Conservation (phyloP, 768 basidiomycete species). For the Amanita rimosa region DNA sequence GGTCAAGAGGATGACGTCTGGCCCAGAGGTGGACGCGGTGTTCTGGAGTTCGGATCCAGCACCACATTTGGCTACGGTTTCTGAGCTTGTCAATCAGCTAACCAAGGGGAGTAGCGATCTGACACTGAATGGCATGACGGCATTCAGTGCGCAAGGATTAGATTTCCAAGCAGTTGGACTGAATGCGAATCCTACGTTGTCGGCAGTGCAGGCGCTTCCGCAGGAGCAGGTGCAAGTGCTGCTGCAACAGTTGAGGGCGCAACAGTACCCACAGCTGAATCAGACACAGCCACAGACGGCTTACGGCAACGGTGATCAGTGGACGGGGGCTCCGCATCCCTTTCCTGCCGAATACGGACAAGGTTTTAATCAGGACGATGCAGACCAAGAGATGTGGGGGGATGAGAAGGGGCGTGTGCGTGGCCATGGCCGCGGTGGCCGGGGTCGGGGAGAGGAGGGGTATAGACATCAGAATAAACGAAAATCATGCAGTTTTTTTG, state of each 20-base stretch:
- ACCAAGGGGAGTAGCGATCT: slow-evolving; percentile 30
- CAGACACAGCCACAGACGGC: slow-evolving; percentile 30
- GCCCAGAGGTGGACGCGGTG: slow-evolving; percentile 52
- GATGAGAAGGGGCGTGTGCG: slow-evolving; percentile 34
- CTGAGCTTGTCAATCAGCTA: slow-evolving; percentile 60
- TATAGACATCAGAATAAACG: slow-evolving; percentile 68
- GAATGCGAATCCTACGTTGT: slow-evolving; percentile 32
- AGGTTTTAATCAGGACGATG: slow-evolving; percentile 32
- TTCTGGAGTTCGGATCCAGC: slow-evolving; percentile 45
- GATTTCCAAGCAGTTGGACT: slow-evolving; percentile 30
- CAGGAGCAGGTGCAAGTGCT: slow-evolving; percentile 58
- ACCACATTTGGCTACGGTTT: slow-evolving; percentile 37
- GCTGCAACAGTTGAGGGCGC: slow-evolving; percentile 28
- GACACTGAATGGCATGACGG: slow-evolving; percentile 21
- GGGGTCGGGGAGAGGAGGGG: slow-evolving; percentile 40
- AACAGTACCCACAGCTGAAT: slow-evolving; percentile 15
- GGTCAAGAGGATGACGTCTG: slow-evolving; percentile 55
- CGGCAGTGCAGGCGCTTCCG: slow-evolving; percentile 31
- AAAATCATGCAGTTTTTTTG: slow-evolving; percentile 86
- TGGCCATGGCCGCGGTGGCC: slow-evolving; percentile 47
- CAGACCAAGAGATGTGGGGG: slow-evolving; percentile 31
- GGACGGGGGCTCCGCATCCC: slow-evolving; percentile 25
- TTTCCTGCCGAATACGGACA: slow-evolving; percentile 41
- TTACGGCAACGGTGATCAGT: slow-evolving; percentile 27
- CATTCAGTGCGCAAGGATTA: slow-evolving; percentile 19